A percentile compares a stretch with the other conserved stretches of the same genome.
Conservation (phyloP, 2,329 filamentous ascomycete species). For the Malbranchea zuffiana region DNA sequence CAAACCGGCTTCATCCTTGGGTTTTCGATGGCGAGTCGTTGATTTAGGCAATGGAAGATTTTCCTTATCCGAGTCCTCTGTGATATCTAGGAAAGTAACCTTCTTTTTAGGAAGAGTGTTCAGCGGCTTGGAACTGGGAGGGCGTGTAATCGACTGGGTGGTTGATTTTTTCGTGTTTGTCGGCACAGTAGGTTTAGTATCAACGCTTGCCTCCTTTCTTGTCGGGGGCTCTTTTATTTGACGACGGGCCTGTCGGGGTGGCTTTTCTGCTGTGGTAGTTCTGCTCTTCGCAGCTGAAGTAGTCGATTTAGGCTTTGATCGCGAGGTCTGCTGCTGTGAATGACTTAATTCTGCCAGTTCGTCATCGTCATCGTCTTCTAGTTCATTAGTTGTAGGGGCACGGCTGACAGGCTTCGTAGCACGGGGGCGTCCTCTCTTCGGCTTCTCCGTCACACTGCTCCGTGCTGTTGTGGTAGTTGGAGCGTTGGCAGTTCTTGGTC, state of each 20-base stretch:
- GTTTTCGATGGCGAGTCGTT: slow-evolving; percentile 18
- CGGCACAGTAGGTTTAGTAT: too few relatives aligned
- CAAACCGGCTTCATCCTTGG: slow-evolving; percentile 28
- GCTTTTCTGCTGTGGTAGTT: slow-evolving; percentile 11
- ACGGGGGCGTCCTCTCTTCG: background rate
- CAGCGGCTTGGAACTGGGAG: too few relatives aligned
- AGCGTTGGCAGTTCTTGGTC: slow-evolving; percentile 1
- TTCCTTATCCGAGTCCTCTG: slow-evolving; percentile 32
- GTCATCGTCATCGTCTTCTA: slow-evolving; percentile 18
- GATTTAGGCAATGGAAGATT: slow-evolving; percentile 24
- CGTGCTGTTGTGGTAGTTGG: background rate
- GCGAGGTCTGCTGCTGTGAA: slow-evolving; percentile 13
- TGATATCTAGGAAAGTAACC: slow-evolving; percentile 37
- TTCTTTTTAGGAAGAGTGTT: slow-evolving; percentile 31
- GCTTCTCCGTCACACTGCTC: background rate
- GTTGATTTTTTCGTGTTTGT: too few relatives aligned
- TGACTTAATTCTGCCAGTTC: slow-evolving; percentile 16
- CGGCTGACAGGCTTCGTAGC: too few relatives aligned
- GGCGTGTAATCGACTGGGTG: too few relatives aligned
- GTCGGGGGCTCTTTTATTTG: too few relatives aligned
- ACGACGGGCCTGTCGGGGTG: slow-evolving; percentile 20
- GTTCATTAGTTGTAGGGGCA: too few relatives aligned
- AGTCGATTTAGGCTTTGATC: slow-evolving; percentile 6
- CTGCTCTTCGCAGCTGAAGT: slow-evolving; percentile 14
- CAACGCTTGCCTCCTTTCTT: too few relatives aligned